Base-by-base conservation (phyloP, 345 rosid genomes). In the Crucihimalaya himalaica region DNA sequence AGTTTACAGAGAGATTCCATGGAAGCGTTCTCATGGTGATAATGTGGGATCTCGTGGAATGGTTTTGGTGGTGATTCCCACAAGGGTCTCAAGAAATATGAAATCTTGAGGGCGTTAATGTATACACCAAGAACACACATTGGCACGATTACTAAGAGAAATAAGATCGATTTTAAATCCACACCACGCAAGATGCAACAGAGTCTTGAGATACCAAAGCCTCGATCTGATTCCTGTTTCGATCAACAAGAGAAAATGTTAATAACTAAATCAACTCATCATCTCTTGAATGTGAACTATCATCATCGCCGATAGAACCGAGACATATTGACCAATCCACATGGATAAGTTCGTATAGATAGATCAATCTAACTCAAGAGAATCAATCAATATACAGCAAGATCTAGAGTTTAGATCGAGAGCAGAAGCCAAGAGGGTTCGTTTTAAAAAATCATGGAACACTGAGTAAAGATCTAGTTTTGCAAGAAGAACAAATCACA, bases 61-160 rank as follows among this genome's bases (percentile, higher is more conserved):
- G 84, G 84, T 74, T 83, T 87, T 2, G 97, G 97, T 1, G 97
- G 95, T 19, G 94, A 83, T 81, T 91, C 95, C 97, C 97, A 91
- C 15, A 91, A 63, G 0, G 97, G 97, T 76, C 95, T 80, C 52
- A 91, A 81, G 83, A 91, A 91, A 77, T 87, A 88, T 0, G 97
- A 84, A 46, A 91, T 84, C 86, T 91, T 88, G 83, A 86, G 95
- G 13, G 91, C 95, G 21, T 91, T 92, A 70, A 87, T 74, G 60
- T 87, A 71, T 16, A 60, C 73, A 54, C 80, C 94, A n/a, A 85
- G 83, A 19, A 93, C 45, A 39, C 87, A 85, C 6, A 89, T 80
- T 3, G 98, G 98, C 8, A 91, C 80, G n/a, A 93, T 81, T 5
- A 84, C 81, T 75, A 88, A 84, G 1, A 91, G 79, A 52, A 93